phyloP scores from a whole-genome alignment of 495 filamentous ascomycete species.

The Penicillium atrosanguineum region DNA sequence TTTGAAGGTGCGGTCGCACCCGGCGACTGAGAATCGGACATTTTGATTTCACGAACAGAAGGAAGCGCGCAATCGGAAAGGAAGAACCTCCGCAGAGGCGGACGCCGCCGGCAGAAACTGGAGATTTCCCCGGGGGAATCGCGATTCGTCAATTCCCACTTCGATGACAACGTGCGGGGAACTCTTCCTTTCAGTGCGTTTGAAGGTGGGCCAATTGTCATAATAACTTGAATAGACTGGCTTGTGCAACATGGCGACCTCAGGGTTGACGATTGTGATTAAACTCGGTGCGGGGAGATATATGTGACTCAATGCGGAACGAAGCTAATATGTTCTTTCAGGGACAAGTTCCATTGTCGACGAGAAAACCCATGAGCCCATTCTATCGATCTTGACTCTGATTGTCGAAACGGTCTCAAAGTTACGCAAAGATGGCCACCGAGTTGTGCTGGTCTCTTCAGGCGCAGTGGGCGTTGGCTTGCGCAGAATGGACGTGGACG shows the following conservation, averaged over 20 bases:
- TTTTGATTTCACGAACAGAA: slow-evolving; percentile 12
- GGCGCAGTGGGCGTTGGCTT: slow-evolving; percentile 94
- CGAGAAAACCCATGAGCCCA: slow-evolving; percentile 95
- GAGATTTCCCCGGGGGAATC: slow-evolving; percentile 7
- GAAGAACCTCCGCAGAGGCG: slow-evolving; percentile 36
- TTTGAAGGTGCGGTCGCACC: slow-evolving; percentile 16
- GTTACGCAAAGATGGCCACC: slow-evolving; percentile 85
- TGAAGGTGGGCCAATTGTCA: background rate
- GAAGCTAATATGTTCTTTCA: slow-evolving; percentile 34
- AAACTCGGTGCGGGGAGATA: slow-evolving; percentile 73
- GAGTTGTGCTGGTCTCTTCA: slow-evolving; percentile 92
- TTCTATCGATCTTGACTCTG: slow-evolving; percentile 80
- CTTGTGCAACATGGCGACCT: slow-evolving; percentile 20
- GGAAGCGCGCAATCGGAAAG: slow-evolving; percentile 2
- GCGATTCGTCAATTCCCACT: background rate
- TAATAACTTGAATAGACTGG: background rate
- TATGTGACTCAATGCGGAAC: slow-evolving; percentile 9
- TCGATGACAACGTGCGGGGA: slow-evolving; percentile 2
- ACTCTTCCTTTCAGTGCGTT: background rate
- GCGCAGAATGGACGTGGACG: slow-evolving; percentile 83
- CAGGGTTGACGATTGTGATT: slow-evolving; percentile 75
- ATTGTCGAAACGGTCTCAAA: slow-evolving; percentile 91
- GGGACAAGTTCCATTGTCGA: slow-evolving; percentile 98
- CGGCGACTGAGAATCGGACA: slow-evolving; percentile 35
- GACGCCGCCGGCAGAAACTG: slow-evolving; percentile 32